A percentile compares a stretch with the other conserved stretches of the same genome.
phyloP scores from a whole-genome alignment of 2,329 filamentous ascomycete genomes.

The Fusarium vanettenii region DNA sequence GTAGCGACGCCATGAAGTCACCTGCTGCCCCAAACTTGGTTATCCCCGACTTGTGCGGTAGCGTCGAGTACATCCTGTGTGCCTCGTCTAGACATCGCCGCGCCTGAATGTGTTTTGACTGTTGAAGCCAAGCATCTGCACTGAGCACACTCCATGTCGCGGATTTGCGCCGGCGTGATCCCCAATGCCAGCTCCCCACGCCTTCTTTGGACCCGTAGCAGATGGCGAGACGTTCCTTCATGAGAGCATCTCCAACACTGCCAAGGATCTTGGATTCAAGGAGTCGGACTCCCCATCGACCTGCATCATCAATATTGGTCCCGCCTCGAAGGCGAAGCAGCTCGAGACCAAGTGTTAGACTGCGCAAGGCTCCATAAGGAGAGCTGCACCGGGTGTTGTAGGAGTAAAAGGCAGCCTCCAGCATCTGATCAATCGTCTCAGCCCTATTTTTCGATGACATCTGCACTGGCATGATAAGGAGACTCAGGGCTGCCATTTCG shows the following conservation, averaged over 20 bases:
- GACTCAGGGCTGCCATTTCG: slow-evolving; percentile 92
- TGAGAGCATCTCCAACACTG: slow-evolving; percentile 79
- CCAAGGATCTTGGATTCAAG: slow-evolving; percentile 84
- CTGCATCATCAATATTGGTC: slow-evolving; percentile 85
- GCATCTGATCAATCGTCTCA: slow-evolving; percentile 85
- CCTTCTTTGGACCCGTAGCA: slow-evolving; percentile 84
- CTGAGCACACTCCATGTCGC: slow-evolving; percentile 89
- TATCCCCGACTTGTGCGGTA: slow-evolving; percentile 64
- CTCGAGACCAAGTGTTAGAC: slow-evolving; percentile 81
- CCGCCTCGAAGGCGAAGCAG: slow-evolving; percentile 84
- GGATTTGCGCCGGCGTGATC: slow-evolving; percentile 82
- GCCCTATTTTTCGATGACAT: slow-evolving; percentile 80
- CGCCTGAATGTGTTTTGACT: slow-evolving; percentile 82
- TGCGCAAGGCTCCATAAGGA: slow-evolving; percentile 83
- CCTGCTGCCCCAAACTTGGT: slow-evolving; percentile 62
- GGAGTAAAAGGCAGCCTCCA: slow-evolving; percentile 92
- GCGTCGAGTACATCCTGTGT: slow-evolving; percentile 62
- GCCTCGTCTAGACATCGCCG: slow-evolving; percentile 82
- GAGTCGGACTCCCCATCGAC: slow-evolving; percentile 83
- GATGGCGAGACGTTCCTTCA: slow-evolving; percentile 86
- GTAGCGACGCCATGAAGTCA: slow-evolving; percentile 63
- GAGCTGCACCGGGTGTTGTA: slow-evolving; percentile 87
- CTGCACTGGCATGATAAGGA: slow-evolving; percentile 80
- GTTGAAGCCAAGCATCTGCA: slow-evolving; percentile 83
- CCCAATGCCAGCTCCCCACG: slow-evolving; percentile 73